These are phyloP conservation scores for Diaporthe citri DNA, from an alignment of 2,329 filamentous ascomycete species.

Conservation along the genomic window DNA sequence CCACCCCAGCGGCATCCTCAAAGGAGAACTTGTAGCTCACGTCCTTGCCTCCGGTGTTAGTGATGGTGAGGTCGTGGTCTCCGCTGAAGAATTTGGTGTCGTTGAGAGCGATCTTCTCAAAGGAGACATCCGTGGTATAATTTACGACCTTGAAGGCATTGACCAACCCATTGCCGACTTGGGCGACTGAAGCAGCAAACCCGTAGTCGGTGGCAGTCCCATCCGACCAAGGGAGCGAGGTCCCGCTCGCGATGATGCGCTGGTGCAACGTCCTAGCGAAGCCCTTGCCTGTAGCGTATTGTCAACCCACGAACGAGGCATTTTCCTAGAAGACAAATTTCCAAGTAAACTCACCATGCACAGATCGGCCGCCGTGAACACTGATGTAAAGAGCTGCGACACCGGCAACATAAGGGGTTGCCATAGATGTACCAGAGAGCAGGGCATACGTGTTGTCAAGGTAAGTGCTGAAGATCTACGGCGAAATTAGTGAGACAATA, in stretches of 20 bases:
- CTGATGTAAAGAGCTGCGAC: constrained; percentile 55
- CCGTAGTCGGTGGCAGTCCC: constrained; percentile 43
- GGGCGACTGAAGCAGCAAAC: constrained; percentile 51
- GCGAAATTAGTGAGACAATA: neutral
- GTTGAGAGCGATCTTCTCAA: constrained; percentile 57
- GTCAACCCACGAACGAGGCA: no score
- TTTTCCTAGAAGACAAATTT: no score
- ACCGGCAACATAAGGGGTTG: constrained; percentile 60
- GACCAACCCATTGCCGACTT: constrained; percentile 56
- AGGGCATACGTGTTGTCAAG: constrained; percentile 52
- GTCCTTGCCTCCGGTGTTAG: constrained; percentile 52
- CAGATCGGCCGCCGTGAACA: constrained; percentile 49
- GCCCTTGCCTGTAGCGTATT: constrained; percentile 38
- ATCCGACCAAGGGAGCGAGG: constrained; percentile 48
- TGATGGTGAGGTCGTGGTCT: constrained; percentile 48
- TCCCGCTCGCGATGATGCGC: constrained; percentile 52
- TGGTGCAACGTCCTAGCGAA: constrained; percentile 48
- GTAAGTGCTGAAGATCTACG: constrained; percentile 59
- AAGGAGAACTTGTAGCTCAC: constrained; percentile 51
- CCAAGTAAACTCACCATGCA: constrained; percentile 42
- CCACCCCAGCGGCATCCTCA: constrained; percentile 52
- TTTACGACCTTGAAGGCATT: constrained; percentile 57
- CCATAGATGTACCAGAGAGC: constrained; percentile 63
- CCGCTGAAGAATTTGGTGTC: constrained; percentile 56
- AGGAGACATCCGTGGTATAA: constrained; percentile 52